Conservation (phyloP, 2,329 filamentous ascomycete species). For the Penicillium sp. region DNA sequence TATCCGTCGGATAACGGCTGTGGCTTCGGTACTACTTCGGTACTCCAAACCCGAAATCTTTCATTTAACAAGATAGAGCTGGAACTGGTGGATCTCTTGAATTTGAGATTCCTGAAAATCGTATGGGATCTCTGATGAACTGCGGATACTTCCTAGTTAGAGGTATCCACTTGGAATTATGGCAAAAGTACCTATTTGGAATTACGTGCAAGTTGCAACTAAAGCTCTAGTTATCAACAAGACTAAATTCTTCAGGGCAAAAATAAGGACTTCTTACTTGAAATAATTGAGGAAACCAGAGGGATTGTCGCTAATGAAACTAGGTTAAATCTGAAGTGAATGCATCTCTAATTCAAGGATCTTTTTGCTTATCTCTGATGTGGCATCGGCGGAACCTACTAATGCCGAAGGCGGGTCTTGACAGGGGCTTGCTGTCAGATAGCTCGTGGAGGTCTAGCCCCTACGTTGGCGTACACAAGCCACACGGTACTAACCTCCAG, state of each 20-base stretch:
- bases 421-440: neutral
- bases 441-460: neutral
- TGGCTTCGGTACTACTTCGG: slow-evolving; percentile 15
- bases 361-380: too few species aligned
- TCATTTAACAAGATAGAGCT: too few species aligned
- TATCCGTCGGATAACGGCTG: slow-evolving; percentile 17
- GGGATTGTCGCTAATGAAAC: neutral
- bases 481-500: neutral
- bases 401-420: too few species aligned
- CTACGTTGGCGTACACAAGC: neutral
- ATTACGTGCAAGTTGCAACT: too few species aligned
- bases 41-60: slow-evolving; percentile 6
- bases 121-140: neutral
- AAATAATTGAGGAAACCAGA: neutral
- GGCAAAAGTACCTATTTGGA: slow-evolving; percentile 2
- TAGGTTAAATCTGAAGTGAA: neutral
- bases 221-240: neutral
- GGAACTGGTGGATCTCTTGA: neutral
- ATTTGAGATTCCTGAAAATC: neutral
- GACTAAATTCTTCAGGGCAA: neutral
- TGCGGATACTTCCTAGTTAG: neutral
- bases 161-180: neutral
- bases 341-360: too few species aligned
- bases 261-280: neutral
- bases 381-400: too few species aligned